These are phyloP conservation scores for Rhizopus arrhizus DNA, from an alignment of 371 early-diverging fungal genomes.

Conservation along the genomic window DNA sequence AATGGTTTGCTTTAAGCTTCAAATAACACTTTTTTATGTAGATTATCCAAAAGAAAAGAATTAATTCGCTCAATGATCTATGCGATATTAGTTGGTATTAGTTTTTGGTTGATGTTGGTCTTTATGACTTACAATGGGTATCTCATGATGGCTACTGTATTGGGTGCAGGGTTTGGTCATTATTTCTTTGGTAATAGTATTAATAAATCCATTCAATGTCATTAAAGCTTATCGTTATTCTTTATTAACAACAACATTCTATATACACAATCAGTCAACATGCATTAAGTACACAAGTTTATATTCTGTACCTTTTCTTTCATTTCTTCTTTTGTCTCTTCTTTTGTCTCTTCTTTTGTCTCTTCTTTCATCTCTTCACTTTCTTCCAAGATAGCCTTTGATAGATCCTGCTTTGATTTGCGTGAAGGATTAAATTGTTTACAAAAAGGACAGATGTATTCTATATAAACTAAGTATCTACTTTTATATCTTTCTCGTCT, in stretches of 20 bases:
- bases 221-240: conserved; percentile 24
- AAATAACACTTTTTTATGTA: neutral
- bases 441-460: conserved; percentile 33
- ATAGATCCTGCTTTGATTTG: conserved; percentile 14
- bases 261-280: too few relatives aligned
- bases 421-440: conserved; percentile 38
- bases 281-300: too few relatives aligned
- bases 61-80: conserved; percentile 61
- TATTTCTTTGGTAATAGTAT: conserved; percentile 58
- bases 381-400: conserved; percentile 3
- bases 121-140: conserved; percentile 88
- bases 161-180: conserved; percentile 77
- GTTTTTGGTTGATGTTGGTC: conserved; percentile 75
- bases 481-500: too few relatives aligned
- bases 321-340: conserved; percentile 5
- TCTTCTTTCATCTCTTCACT: conserved; percentile 4
- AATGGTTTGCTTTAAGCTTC: too few relatives aligned
- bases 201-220: conserved; percentile 47
- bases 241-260: neutral
- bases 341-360: conserved; percentile 10
- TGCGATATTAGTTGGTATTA: conserved; percentile 61
- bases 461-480: neutral
- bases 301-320: conserved; percentile 10
- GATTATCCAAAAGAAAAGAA: conserved; percentile 40
- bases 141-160: conserved; percentile 68